Evolutionary conservation across 768 basidiomycete genomes (phyloP), one percentile per base, ranked within the genome.

Genomic region (Pilatotrama ljubarskyi): DNA sequence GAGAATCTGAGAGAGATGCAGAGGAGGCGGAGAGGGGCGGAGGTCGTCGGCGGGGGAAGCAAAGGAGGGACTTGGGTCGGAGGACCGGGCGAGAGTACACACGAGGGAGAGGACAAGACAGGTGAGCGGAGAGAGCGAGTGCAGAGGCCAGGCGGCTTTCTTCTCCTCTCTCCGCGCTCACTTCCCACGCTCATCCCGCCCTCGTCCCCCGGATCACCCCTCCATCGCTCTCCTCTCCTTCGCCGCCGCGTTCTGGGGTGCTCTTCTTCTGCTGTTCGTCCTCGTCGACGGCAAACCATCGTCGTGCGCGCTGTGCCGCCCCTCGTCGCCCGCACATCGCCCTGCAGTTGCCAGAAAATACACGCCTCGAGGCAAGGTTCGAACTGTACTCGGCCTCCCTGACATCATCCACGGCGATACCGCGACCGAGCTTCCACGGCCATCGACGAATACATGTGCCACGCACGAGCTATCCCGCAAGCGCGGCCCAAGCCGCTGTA

Each of bases 21-120:
- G n/a, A 51, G 44, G n/a, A 10, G 51, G 42, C 14, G 35, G 24
- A 42, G 17, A n/a, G 20, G 37, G 17, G 18, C 14, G 8, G 48
- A 49, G 20, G 22, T 37, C 36, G 36, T 14, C 26, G 20, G 20
- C n/a, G 51, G 25, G 24, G 35, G 18, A 22, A 40, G 29, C 43
- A 62, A 62, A 62, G 54, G 61, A 62, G 50, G 47, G 61, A 62
- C 61, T 37, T 25, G 43, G 61, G 61, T 62, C 50, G 51, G 58
- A 47, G 46, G 50, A 55, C 44, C 54, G 44, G 37, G 50, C 20
- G 42, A 46, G 35, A 24, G 37, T 52, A 48, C 51, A 58, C 44
- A 50, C 25, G 55, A 47, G 50, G 48, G 48, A 36, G 40, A 41
- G 35, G 25, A 32, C 13, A 10, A 25, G 46, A 36, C 50, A 37